Conservation (phyloP, 139 green algal genomes). For the Tetradesmus obliquus region DNA sequence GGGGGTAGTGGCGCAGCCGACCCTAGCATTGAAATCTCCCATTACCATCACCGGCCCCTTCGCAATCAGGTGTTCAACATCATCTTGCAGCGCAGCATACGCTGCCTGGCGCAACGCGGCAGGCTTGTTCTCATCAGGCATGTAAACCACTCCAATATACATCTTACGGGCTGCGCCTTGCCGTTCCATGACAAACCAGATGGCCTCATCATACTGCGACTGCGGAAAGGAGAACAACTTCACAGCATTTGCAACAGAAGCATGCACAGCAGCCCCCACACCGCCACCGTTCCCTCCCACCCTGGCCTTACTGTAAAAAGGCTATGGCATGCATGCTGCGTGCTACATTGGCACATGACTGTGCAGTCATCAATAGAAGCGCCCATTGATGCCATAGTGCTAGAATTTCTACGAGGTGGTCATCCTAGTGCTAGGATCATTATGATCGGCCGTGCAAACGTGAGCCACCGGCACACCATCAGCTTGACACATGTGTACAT, state of each 20-base stretch:
- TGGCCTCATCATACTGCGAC: background rate
- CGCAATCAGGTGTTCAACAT: background rate
- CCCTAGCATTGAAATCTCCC: slow-evolving; percentile 8
- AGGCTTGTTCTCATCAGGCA: background rate
- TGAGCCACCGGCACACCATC: too few relatives aligned
- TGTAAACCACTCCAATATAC: background rate
- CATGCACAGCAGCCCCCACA: background rate
- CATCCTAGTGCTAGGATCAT: too few relatives aligned
- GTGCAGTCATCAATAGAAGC: too few relatives aligned
- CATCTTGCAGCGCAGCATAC: background rate
- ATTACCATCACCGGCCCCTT: background rate
- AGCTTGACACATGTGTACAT: too few relatives aligned
- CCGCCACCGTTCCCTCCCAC: background rate
- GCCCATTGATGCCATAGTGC: too few relatives aligned
- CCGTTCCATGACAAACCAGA: background rate
- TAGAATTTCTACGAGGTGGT: too few relatives aligned
- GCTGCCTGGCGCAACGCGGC: background rate
- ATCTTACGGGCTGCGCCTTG: background rate
- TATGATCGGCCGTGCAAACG: too few relatives aligned
- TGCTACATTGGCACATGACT: too few relatives aligned
- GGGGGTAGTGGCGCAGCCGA: background rate
- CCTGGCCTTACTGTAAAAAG: slow-evolving; percentile 26
- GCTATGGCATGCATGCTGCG: too few relatives aligned
- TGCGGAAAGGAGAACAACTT: background rate
- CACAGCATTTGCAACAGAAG: background rate